Conservation (phyloP, 306 rosid species). For the Corylus americana region DNA sequence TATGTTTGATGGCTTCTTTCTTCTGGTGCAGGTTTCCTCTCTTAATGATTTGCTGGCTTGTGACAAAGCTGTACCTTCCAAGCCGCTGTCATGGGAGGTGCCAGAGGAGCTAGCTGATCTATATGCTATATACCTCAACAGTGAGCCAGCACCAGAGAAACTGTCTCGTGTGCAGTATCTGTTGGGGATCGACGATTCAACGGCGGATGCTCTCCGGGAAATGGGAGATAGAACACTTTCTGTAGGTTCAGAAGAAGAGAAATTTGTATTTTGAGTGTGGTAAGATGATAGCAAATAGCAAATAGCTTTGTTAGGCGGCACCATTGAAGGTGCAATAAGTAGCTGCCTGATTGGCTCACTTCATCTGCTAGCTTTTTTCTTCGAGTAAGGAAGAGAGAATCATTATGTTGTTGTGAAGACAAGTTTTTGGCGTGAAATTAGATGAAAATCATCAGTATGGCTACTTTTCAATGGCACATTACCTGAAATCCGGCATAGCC, state of each 20-base stretch:
- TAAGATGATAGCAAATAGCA: conserved; percentile 5
- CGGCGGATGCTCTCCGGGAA: conserved; percentile 67
- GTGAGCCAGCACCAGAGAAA: conserved; percentile 75
- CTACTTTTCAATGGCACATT: background rate
- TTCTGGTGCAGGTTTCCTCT: conserved; percentile 50
- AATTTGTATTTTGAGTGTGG: conserved; percentile 70
- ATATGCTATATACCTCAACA: conserved; percentile 60
- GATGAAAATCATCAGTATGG: background rate
- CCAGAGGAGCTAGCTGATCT: conserved; percentile 87
- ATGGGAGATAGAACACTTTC: conserved; percentile 60
- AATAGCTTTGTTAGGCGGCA: conserved; percentile 39
- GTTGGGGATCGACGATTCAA: conserved; percentile 77
- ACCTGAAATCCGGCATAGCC: conserved; percentile 8
- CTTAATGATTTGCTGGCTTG: conserved; percentile 66
- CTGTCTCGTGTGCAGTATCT: conserved; percentile 81
- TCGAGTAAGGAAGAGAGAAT: background rate
- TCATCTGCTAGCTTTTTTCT: conserved; percentile 9
- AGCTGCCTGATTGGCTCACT: conserved; percentile 10
- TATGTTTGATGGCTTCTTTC: conserved; percentile 2
- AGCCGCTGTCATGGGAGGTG: conserved; percentile 57
- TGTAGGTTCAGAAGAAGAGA: conserved; percentile 66
- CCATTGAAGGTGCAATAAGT: conserved; percentile 18
- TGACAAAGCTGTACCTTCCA: conserved; percentile 62
- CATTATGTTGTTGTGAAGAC: background rate
- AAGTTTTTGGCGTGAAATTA: background rate